Evolutionary conservation across 345 rosid species (phyloP).

Genomic region (Populus euphratica): DNA sequence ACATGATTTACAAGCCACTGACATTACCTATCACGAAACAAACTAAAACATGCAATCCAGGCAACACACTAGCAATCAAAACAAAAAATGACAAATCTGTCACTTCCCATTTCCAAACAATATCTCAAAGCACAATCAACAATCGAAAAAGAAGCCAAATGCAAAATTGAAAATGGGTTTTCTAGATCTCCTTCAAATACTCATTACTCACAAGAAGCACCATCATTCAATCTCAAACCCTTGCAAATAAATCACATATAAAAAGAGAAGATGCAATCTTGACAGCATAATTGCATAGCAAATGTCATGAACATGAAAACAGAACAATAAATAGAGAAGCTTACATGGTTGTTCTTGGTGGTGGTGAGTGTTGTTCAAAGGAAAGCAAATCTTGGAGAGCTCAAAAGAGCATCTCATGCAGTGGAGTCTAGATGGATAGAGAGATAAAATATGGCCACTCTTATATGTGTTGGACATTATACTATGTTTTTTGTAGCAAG

Average conservation of each 20-base stretch:
- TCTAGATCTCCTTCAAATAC: conserved; percentile 4
- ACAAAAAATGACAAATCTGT: background rate
- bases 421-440: background rate
- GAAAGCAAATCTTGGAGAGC: conserved; percentile 32
- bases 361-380: conserved; percentile 8
- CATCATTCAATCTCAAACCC: conserved; percentile 1
- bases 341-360: conserved; percentile 19
- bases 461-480: conserved; percentile 9
- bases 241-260: background rate
- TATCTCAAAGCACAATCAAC: background rate
- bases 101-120: background rate
- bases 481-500: background rate
- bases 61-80: background rate
- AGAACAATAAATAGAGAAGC: conserved; percentile 2
- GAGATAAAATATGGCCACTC: conserved; percentile 2
- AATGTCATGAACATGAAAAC: conserved; percentile 1
- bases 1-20: background rate
- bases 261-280: background rate
- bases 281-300: background rate
- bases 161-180: background rate
- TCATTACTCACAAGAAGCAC: background rate
- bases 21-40: background rate
- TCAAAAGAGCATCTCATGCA: conserved; percentile 16
- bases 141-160: background rate
- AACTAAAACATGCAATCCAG: background rate